Base-by-base conservation (phyloP, 208 protist species). In the Wallacemonas sp. region DNA sequence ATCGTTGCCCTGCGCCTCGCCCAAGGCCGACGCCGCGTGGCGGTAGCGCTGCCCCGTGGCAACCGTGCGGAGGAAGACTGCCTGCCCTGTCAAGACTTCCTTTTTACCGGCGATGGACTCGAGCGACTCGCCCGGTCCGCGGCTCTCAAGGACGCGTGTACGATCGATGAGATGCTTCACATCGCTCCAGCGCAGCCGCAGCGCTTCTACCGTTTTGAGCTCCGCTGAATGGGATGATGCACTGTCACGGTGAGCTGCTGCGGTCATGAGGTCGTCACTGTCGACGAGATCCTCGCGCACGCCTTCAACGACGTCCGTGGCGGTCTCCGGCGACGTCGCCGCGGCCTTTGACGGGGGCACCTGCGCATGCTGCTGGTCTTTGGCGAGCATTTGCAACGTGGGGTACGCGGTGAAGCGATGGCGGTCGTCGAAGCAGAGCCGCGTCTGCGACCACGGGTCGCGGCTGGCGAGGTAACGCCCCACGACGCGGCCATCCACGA, bases 1-100 rank as follows among this genome's bases (percentile, higher is more conserved):
- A 30, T 81, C 73, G 5, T 67, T 74, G 1, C 66, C 76, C 12
- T 64, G 74, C 46, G 83, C 78, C 3, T 52, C 78, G 0, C 78
- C 44, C 21, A 84, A 33, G 2, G 74, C 83, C 12, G 68, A 68
- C 29, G 63, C 82, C 24, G 72, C 17, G 38, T 42, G 36, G 15
- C 72, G 73, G 67, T 92, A 94, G 50, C 76, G 83, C 44, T 66
- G 69, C 10, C 81, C 81, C 2, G 79, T 94, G 22, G 84, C 84
- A 32, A 85, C 64, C 3, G 73, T 79, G 33, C 86, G 89, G 32
- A 95, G 65, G 42, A 89, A 87, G 21, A 83, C 85, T n/a, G 79
- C 74, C 34, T 77, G 71, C 6, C 85, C 89, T 1, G 89, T 95
- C 66, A 95, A 92, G 1, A 92, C 85, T 69, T 95, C 85, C 89